Percentiles rank a stretch among this genome's conserved stretches.
Conservation (phyloP, 176 grass and related monocot species). For the Oryza brachyantha region DNA sequence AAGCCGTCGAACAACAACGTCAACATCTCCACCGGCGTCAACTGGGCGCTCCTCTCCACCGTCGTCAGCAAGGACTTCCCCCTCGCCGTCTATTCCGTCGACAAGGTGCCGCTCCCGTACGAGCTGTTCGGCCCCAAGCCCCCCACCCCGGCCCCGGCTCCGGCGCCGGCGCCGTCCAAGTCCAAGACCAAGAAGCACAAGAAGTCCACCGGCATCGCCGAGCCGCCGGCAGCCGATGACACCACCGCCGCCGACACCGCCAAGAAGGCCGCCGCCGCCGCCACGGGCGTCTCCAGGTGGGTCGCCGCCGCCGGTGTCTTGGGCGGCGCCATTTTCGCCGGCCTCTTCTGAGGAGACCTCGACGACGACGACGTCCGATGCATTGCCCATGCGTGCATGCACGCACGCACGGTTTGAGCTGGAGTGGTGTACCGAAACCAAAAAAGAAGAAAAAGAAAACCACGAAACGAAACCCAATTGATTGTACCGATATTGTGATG, state of each 20-base stretch:
- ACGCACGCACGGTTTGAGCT: conserved; percentile 28
- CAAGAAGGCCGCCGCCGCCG: conserved; percentile 21
- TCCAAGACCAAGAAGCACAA: conserved; percentile 58
- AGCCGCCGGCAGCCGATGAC: conserved; percentile 29
- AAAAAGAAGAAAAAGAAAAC: too few relatives aligned
- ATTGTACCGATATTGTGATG: conserved; percentile 40
- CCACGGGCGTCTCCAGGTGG: conserved; percentile 27
- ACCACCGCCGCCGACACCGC: neutral
- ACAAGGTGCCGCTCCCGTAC: conserved; percentile 66
- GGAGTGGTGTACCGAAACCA: neutral
- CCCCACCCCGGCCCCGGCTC: conserved; percentile 37
- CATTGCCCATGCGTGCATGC: neutral
- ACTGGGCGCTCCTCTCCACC: conserved; percentile 36
- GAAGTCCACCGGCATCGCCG: conserved; percentile 44
- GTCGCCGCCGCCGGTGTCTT: conserved; percentile 15
- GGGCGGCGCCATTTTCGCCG: conserved; percentile 1
- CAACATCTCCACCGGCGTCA: conserved; percentile 76
- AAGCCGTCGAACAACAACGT: conserved; percentile 34
- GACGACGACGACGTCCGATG: neutral
- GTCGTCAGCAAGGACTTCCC: conserved; percentile 54
- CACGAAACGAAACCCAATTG: too few relatives aligned
- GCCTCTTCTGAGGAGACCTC: conserved; percentile 20
- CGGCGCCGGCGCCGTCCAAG: conserved; percentile 29
- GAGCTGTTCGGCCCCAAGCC: conserved; percentile 70
- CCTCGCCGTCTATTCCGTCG: conserved; percentile 64